Percentiles rank a stretch among this genome's conserved stretches.
Conservation (phyloP, 1,284 basidiomycete species). For the Quambalaria eucalypti region DNA sequence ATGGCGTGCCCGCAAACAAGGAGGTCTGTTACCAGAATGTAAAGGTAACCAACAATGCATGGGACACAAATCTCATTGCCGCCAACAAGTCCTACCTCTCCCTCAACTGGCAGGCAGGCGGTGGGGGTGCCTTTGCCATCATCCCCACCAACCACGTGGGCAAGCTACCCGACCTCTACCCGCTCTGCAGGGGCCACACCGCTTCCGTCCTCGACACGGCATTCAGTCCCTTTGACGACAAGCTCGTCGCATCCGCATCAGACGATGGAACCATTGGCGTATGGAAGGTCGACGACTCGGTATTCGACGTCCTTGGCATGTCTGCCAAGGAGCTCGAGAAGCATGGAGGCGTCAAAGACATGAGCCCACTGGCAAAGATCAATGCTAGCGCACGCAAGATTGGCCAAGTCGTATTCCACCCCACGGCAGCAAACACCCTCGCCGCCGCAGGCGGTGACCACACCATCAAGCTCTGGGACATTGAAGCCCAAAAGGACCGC, state of each 20-base stretch:
- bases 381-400: conserved; percentile 61
- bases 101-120: conserved; percentile 86
- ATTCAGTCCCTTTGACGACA: conserved; percentile 90
- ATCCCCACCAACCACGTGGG: conserved; percentile 58
- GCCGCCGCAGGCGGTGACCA: conserved; percentile 82
- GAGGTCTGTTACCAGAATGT: conserved; percentile 66
- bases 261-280: conserved; percentile 89
- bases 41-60: conserved; percentile 59
- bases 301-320: conserved; percentile 42
- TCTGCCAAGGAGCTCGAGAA: conserved; percentile 34
- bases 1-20: conserved; percentile 54
- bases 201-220: conserved; percentile 87
- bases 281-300: conserved; percentile 76
- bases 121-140: conserved; percentile 89
- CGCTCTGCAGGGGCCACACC: conserved; percentile 74
- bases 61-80: conserved; percentile 89
- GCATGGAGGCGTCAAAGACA: conserved; percentile 57
- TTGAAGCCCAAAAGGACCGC: conserved; percentile 32
- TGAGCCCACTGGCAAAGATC: conserved; percentile 60
- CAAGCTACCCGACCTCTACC: conserved; percentile 81
- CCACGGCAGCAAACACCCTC: conserved; percentile 76
- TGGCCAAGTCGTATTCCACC: conserved; percentile 90
- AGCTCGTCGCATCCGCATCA: conserved; percentile 75
- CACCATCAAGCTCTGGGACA: conserved; percentile 81
- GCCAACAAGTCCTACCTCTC: conserved; percentile 65